Evolutionary conservation across 1,139 yeast species (phyloP), one percentile per base, ranked within the genome.

Genomic region (Sugiyamaella sp.): DNA sequence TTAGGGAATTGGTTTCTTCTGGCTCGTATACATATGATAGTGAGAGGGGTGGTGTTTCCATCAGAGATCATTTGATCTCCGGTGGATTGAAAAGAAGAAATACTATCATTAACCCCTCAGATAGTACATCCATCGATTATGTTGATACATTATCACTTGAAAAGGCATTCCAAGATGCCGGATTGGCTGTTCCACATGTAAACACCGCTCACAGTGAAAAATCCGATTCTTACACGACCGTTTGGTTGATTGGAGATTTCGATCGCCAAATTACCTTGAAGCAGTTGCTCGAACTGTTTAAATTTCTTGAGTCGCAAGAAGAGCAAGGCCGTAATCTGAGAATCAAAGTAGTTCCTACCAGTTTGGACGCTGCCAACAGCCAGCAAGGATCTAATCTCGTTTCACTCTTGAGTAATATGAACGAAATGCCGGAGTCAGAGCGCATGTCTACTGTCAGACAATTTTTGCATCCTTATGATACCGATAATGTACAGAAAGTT

Each of bases 241-340:
- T 82, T 14, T 82, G 87, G 77, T 59, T 85, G 10, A 69, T 82
- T 51, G 90, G 89, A 12, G 81, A 83, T 62, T 75, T 83, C 51
- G 70, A 73, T 14, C 64, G 74, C 2, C 47, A 58, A 1, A 56
- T 61, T 1, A 67, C 78, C 14, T 52, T 76, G 16, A 60, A 68
- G 1, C 89, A 84, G 63, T 65, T 83, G 10, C 55, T 68, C 9
- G 73, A 72, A 29, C 62, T 75, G 1, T 63, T 82, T 51, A 59
- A 63, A 19, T 66, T 64, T 48, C 50, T 63, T 1, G 56, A 60
- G 42, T 27, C 56, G 48, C 55, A 59, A 46, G 47, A 58, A 47
- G 44, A 58, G 14, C 45, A 44, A 35, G 49, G 52, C 29, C 25
- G 56, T 0, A 66, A 71, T 25, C 51, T 78, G 9, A 81, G 75